phyloP scores from a whole-genome alignment of 441 rosid species.

The Manihot esculenta region DNA sequence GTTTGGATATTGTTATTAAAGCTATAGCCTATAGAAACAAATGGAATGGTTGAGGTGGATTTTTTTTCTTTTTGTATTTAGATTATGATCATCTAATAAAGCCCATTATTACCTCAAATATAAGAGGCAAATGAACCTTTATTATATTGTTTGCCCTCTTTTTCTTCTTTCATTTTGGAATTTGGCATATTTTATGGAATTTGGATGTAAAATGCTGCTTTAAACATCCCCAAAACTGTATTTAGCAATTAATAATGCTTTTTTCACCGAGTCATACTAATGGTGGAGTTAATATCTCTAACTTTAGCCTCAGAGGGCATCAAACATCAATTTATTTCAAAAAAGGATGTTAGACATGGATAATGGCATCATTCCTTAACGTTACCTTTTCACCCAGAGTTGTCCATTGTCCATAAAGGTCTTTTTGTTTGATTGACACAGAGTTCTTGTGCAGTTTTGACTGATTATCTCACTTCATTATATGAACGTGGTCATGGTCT shows the following conservation, averaged over 20 bases:
- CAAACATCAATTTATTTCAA: conserved; percentile 7
- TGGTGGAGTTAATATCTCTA: conserved; percentile 9
- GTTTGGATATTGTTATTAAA: conserved; percentile 38
- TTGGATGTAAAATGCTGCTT: conserved; percentile 5
- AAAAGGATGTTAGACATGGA: neutral
- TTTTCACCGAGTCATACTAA: conserved; percentile 11
- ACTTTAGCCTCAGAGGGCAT: conserved; percentile 16
- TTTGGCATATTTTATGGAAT: conserved; percentile 3
- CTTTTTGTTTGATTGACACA: conserved; percentile 10
- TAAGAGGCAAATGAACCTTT: neutral
- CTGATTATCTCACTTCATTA: neutral
- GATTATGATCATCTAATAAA: conserved; percentile 19
- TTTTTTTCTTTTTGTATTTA: conserved; percentile 24
- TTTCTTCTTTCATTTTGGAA: neutral
- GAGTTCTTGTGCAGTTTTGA: conserved; percentile 10
- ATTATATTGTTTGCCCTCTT: neutral
- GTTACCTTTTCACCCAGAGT: conserved; percentile 10
- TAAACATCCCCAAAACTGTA: conserved; percentile 1
- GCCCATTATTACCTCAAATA: conserved; percentile 18
- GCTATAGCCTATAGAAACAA: conserved; percentile 22
- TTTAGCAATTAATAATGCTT: neutral
- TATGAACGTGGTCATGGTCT: neutral
- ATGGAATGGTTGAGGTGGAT: conserved; percentile 11
- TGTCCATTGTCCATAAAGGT: conserved; percentile 13
- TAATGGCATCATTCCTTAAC: conserved; percentile 21